Evolutionary conservation across 495 filamentous ascomycete genomes (phyloP).

Genomic region (Xylaria telfairii): DNA sequence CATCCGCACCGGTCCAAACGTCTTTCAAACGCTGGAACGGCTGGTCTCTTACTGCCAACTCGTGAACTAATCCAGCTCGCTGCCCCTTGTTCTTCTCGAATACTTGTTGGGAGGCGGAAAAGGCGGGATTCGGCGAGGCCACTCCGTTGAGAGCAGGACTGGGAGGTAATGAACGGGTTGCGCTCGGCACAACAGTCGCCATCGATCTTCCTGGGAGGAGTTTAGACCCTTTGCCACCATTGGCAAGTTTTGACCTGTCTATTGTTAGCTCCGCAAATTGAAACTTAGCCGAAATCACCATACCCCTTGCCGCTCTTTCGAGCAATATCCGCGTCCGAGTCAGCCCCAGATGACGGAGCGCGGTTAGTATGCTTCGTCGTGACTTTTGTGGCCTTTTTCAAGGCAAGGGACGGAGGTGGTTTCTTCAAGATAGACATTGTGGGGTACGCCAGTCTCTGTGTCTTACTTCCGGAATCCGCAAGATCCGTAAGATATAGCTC

Average conservation of each 20-base stretch:
- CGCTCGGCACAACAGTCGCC: slow-evolving; percentile 36
- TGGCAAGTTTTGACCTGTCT: slow-evolving; percentile 22
- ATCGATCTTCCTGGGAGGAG: slow-evolving; percentile 51
- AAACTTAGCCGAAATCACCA: slow-evolving; percentile 11
- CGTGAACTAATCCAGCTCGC: slow-evolving; percentile 72
- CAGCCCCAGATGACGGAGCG: slow-evolving; percentile 26
- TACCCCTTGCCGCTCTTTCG: slow-evolving; percentile 28
- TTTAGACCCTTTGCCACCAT: slow-evolving; percentile 30
- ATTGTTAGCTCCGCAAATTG: slow-evolving; percentile 19
- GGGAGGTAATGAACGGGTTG: slow-evolving; percentile 63
- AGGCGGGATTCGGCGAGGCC: slow-evolving; percentile 59
- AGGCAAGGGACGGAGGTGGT: slow-evolving; percentile 24
- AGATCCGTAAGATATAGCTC: slow-evolving; percentile 51
- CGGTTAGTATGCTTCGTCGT: slow-evolving; percentile 25
- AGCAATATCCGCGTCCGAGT: slow-evolving; percentile 29
- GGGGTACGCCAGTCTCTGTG: slow-evolving; percentile 47
- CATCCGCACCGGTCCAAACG: slow-evolving; percentile 61
- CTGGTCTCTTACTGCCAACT: slow-evolving; percentile 68
- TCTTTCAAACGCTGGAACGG: slow-evolving; percentile 63
- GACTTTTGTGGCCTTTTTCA: slow-evolving; percentile 23
- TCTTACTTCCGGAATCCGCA: slow-evolving; percentile 33
- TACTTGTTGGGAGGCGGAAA: slow-evolving; percentile 57
- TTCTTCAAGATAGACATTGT: slow-evolving; percentile 51
- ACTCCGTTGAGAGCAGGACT: slow-evolving; percentile 65
- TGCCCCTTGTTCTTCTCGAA: slow-evolving; percentile 58